Evolutionary conservation across 441 rosid genomes (phyloP).

Genomic region (Croton setiger): DNA sequence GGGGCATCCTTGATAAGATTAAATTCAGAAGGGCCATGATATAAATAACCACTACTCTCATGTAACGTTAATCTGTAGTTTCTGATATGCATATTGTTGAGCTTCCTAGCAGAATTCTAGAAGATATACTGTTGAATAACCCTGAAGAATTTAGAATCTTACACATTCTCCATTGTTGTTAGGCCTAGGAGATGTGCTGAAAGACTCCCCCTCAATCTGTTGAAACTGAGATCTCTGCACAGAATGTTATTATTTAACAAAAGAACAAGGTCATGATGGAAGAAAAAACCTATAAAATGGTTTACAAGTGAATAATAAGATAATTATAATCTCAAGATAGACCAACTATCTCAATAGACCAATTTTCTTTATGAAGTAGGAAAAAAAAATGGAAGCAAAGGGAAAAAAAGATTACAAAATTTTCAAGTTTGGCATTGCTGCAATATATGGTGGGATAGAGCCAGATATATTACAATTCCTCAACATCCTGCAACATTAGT

Average conservation of each 20-base stretch:
- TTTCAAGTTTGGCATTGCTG: constrained; percentile 16
- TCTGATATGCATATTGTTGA: background rate
- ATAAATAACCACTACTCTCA: background rate
- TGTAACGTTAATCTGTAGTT: background rate
- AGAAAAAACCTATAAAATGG: no score
- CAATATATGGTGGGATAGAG: constrained; percentile 22
- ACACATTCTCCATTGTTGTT: constrained; percentile 22
- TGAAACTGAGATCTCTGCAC: constrained; percentile 47
- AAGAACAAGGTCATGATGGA: background rate
- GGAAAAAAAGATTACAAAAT: constrained; percentile 22
- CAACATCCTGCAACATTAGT: constrained; percentile 30
- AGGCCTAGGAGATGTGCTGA: constrained; percentile 24
- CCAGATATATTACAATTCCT: constrained; percentile 47
- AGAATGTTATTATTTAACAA: background rate
- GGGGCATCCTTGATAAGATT: constrained; percentile 1
- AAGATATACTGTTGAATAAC: background rate
- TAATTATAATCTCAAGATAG: background rate
- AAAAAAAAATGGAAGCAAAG: background rate
- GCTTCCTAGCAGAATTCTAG: background rate
- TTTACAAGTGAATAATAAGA: no score
- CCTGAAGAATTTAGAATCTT: constrained; percentile 19
- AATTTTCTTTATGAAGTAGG: background rate
- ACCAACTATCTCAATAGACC: background rate
- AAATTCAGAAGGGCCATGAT: background rate
- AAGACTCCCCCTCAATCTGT: constrained; percentile 32